Evolutionary conservation across 305 asterid species (phyloP).

Genomic region (Solanum hybrid): DNA sequence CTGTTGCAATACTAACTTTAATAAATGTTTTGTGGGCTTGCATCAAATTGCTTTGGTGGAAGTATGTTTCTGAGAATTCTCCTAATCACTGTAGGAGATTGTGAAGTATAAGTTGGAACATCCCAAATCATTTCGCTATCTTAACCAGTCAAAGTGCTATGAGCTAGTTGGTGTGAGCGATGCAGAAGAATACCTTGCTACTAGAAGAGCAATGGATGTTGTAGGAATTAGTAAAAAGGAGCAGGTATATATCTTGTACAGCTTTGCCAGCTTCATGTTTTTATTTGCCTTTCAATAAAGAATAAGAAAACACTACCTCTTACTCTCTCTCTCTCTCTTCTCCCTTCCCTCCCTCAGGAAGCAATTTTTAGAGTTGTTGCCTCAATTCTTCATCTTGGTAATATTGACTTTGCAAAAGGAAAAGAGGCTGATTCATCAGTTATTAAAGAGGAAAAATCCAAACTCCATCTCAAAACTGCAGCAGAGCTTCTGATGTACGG

Average conservation of each 20-base stretch:
- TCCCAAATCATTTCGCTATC: slow-evolving; percentile 87
- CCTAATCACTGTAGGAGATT: slow-evolving; percentile 55
- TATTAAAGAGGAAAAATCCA: slow-evolving; percentile 71
- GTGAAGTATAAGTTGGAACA: slow-evolving; percentile 72
- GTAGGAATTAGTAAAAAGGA: slow-evolving; percentile 87
- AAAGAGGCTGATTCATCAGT: slow-evolving; percentile 83
- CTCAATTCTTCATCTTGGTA: slow-evolving; percentile 89
- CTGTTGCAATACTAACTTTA: not conserved
- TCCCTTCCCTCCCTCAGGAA: slow-evolving; percentile 39
- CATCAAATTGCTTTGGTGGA: not conserved
- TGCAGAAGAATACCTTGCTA: slow-evolving; percentile 87
- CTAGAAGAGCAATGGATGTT: slow-evolving; percentile 95
- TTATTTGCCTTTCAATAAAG: not conserved
- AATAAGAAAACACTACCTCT: not conserved
- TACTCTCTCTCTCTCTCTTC: slow-evolving; percentile 9
- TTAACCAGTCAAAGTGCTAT: slow-evolving; percentile 88
- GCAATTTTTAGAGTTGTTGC: slow-evolving; percentile 97
- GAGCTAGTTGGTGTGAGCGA: slow-evolving; percentile 81
- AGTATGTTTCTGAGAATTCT: slow-evolving; percentile 17
- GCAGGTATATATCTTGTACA: slow-evolving; percentile 43
- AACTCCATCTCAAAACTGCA: slow-evolving; percentile 77
- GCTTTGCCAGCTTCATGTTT: not conserved
- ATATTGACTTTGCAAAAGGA: slow-evolving; percentile 86
- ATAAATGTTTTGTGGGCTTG: not conserved
- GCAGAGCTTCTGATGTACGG: slow-evolving; percentile 86